Evolutionary conservation across 2,329 filamentous ascomycete species (phyloP), one percentile per base, ranked within the genome.

Genomic region (Nemania sp.): DNA sequence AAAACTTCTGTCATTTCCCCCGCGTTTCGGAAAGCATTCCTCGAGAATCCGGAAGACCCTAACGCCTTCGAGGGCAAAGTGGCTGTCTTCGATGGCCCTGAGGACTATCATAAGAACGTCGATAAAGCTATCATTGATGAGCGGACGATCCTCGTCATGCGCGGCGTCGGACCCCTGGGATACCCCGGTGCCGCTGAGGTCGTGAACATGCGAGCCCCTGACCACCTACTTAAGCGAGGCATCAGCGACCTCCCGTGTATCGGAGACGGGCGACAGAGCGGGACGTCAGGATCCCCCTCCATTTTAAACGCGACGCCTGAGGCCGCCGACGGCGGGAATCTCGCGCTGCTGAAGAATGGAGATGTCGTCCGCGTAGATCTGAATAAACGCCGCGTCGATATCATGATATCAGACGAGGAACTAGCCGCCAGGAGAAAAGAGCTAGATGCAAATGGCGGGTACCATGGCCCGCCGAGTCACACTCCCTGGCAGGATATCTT

Each of bases 291-390:
- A 0, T 85, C 83, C 2, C 86, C 85, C 1, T 86, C 84, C 0
- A 87, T 88, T 58, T 76, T 87, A n/a, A 87, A 87, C 67, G 85
- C 85, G 1, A 85, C 82, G 52, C 85, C 86, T 7, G 86, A 88
- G 74, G 85, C 86, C 13, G 84, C 85, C 1, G 83, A 83, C 10
- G 85, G 85, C 7, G 85, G 86, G 1, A 87, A 87, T 61, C 77
- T 87, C 22, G 85, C 83, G 3, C 78, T 87, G 22, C 74, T 87
- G 22, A 75, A 75, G 15, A 82, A 87, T 71, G 85, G 85, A 1
- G 86, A 87, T 72, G 75, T 75, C 54, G 70, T 87, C 22, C 77
- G 86, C 3, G 83, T 87, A 5, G 85, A 87, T 69, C 74, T 87
- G 62, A 81, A 75, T 63, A 82, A 82, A 72, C 79, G 85, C 7